Base-by-base conservation (phyloP, 163 green algal species). In the Prototheca wickerhamii region DNA sequence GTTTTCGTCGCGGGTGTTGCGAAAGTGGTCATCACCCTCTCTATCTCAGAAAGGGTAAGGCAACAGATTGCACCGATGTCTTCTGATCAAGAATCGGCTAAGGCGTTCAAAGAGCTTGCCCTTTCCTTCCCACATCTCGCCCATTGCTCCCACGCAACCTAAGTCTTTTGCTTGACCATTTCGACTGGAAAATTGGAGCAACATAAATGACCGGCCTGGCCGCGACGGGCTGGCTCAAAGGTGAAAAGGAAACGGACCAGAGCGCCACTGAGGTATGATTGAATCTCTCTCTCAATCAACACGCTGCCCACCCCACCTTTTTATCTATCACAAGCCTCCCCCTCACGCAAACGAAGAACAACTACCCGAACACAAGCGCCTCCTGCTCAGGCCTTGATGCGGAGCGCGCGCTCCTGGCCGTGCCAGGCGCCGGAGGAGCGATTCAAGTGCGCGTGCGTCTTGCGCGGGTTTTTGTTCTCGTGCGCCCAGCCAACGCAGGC, bases 401-500 rank as follows among this genome's bases (percentile, higher is more conserved):
- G 29, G 18, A 69, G 54, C 42, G 46, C 20, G 30, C 54, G 53
- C n/a, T 72, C 66, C 59, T 72, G 66, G 3, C 66, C 66, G 2
- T 59, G 30, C 46, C 51, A 72, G 5, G 28, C 37, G 1, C 18
- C 7, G 15, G 42, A 29, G 31, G 8, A 30, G 34, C 43, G 35
- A 51, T 69, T 78, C 25, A 70, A 32, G 60, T 69, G 63, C 3
- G 42, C 61, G 33, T 69, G 61, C 40, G 62, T 71, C 58, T 65
- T 74, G 32, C 76, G 63, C 4, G 61, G 67, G 58, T 76, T 74
- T 33, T 75, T 84, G 60, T 92, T 85, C 28, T 85, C 76, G 53
- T 91, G 84, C 49, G 84, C 65, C 54, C 89, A 68, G 0, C 75
- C 84, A 60, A 94, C 68, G 72, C 81, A 87, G 46, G 57, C 43